Base-by-base conservation (phyloP, 495 filamentous ascomycete species). In the Bombardia bombarda region DNA sequence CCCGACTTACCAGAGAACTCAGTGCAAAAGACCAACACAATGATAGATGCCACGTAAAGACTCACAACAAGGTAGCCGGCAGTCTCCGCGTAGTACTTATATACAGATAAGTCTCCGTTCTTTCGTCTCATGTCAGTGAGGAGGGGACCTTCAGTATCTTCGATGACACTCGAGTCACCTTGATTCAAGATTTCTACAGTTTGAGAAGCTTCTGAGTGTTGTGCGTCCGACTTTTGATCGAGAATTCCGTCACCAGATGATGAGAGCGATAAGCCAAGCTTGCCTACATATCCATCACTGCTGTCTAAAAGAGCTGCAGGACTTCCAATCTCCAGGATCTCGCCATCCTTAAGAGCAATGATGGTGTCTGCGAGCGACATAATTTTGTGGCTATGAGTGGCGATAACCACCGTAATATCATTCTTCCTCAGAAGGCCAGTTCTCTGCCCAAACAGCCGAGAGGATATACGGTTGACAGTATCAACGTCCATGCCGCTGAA, bases 401-500 rank as follows among this genome's bases (percentile, higher is more conserved):
- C 33, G 14, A 51, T 18, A 12, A 51, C n/a, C 3, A 51, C 43
- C 3, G 49, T 38, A 1, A 17, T 42, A 4, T 34, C 18, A 12
- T n/a, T 16, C 14, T 44, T 40, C 42, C 58, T 39, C 46, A 50
- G 47, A 14, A 37, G 12, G 0, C 50, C 45, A 5, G 30, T n/a
- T 10, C 9, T n/a, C 7, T 13, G 26, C 13, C 39, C 54, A 22
- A 83, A 61, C 2, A 83, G 47, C 28, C 58, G 60, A 34, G 70
- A 61, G 43, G 77, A 80, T 3, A 83, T 69, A 12, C 67, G 57
- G 4, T 73, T 66, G 47, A 77, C 73, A 0, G 80, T 83, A 5
- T 66, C 62, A 1, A 65, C 53, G 24, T 84, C 80, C 13, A 84
- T 62, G 2, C 75, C 78, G 45, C 73, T 81, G 28, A 84, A 67